Evolutionary conservation across 352 stramenopile species (phyloP).

Genomic region (Achlya hypogyna): DNA sequence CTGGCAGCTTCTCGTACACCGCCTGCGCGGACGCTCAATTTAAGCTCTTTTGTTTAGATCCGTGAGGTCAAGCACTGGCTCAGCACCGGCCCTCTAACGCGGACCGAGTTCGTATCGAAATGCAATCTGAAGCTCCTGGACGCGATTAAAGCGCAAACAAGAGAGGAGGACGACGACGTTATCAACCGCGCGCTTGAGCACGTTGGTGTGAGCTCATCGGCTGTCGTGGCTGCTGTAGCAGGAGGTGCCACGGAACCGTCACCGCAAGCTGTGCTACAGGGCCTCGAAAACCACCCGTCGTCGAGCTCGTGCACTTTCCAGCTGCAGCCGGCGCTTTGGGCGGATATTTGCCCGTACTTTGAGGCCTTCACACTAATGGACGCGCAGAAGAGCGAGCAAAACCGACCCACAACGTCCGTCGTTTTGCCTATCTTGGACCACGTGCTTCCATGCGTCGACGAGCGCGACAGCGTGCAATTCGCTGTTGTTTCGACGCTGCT

Average conservation of each 20-base stretch:
- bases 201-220: conserved; percentile 33
- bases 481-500: neutral
- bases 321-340: conserved; percentile 46
- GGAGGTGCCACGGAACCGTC: neutral
- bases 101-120: conserved; percentile 54
- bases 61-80: conserved; percentile 75
- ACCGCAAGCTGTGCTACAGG: neutral
- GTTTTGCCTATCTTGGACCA: neutral
- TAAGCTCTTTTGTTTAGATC: neutral
- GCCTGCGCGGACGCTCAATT: neutral
- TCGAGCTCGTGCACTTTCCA: conserved; percentile 33
- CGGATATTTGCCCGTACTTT: conserved; percentile 48
- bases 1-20: conserved; percentile 2
- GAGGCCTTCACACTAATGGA: conserved; percentile 71
- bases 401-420: conserved; percentile 32
- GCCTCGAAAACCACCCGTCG: neutral
- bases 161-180: conserved; percentile 73
- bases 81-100: conserved; percentile 49
- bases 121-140: conserved; percentile 68
- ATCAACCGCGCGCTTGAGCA: conserved; percentile 49
- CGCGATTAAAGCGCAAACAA: conserved; percentile 52
- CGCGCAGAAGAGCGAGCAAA: conserved; percentile 62
- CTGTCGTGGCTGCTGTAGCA: neutral
- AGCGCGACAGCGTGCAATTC: neutral
- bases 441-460: neutral